Evolutionary conservation across 164 flowering plant species (phyloP), one percentile per base, ranked within the genome.

Genomic region (Tinospora cordifolia): DNA sequence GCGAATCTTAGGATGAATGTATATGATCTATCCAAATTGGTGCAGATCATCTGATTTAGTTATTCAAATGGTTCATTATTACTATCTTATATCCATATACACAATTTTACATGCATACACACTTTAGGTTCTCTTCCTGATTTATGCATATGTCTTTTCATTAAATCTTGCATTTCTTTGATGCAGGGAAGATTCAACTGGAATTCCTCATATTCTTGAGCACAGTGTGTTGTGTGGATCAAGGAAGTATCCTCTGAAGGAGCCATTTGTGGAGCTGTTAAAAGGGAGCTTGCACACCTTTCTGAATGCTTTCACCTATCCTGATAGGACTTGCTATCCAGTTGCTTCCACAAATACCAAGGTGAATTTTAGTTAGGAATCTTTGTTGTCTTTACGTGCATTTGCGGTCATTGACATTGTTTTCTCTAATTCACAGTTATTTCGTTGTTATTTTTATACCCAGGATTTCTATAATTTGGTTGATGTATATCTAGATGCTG

Each of bases 211-310:
- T 81, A 94, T 94, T 71, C 76, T 94, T 78, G 99, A 94, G 75
- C 99, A 94, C 78, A 92, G 98, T 78, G 99, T 92, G 40, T 71
- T 94, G 75, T 94, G 99, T 77, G 99, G 99, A 58, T 94, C 99
- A 63, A 86, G 98, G 69, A 94, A 94, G 84, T 94, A 94, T 70
- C 99, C 99, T 39, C 74, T 94, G 82, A 94, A 94, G 79, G 98
- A 94, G 75, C 98, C 98, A 15, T 94, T 94, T 81, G 98, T 94
- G 81, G 98, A 94, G 74, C 77, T 94, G 63, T 69, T 94, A 79
- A 94, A 92, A 71, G 99, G 99, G 60, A 94, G 99, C 76, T 79
- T 94, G 81, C 74, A 94, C 70, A 94, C 99, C 49, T 94, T 92
- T 78, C 81, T 94, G 72, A 94, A 94, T 83, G 99, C 99, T 41